Conservation (phyloP, 1,284 basidiomycete species). For the Trichosporon inkin region DNA sequence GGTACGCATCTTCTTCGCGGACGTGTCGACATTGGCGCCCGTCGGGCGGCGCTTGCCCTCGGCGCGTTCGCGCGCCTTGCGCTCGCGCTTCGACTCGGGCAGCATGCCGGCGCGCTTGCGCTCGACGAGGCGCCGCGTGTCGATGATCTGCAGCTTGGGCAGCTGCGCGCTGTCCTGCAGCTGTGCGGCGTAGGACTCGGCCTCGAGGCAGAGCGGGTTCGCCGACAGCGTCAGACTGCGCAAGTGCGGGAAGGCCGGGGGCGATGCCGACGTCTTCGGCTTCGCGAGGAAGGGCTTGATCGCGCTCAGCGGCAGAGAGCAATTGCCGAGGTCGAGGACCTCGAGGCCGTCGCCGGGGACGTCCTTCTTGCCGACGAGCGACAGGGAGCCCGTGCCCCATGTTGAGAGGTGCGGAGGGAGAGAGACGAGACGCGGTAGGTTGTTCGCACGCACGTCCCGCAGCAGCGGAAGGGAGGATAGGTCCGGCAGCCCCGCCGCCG, state of each 20-base stretch:
- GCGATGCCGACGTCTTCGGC: not conserved
- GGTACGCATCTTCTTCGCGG: constrained; percentile 27
- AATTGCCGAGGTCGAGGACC: constrained; percentile 45
- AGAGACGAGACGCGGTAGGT: constrained; percentile 35
- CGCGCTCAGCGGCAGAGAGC: constrained; percentile 33
- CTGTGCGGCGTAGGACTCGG: constrained; percentile 34
- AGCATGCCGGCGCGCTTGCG: constrained; percentile 37
- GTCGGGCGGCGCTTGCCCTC: constrained; percentile 37
- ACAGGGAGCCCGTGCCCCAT: constrained; percentile 44
- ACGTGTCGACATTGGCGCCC: constrained; percentile 32
- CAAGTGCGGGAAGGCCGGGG: constrained; percentile 22
- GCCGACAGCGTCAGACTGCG: constrained; percentile 41
- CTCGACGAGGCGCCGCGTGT: constrained; percentile 44
- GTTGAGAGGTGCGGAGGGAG: constrained; percentile 34
- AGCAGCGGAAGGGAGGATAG: constrained; percentile 42
- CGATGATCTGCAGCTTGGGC: constrained; percentile 47
- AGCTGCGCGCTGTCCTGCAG: constrained; percentile 32
- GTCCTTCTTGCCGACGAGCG: constrained; percentile 18
- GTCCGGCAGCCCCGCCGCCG: constrained; percentile 34
- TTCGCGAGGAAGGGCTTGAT: constrained; percentile 10
- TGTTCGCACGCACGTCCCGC: constrained; percentile 46
- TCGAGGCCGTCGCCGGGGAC: constrained; percentile 40
- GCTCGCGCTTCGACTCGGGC: constrained; percentile 32
- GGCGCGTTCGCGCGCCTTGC: constrained; percentile 26
- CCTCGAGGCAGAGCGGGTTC: constrained; percentile 37